Conservation (phyloP, 352 stramenopile species). For the Phytophthora fragariaefolia region DNA sequence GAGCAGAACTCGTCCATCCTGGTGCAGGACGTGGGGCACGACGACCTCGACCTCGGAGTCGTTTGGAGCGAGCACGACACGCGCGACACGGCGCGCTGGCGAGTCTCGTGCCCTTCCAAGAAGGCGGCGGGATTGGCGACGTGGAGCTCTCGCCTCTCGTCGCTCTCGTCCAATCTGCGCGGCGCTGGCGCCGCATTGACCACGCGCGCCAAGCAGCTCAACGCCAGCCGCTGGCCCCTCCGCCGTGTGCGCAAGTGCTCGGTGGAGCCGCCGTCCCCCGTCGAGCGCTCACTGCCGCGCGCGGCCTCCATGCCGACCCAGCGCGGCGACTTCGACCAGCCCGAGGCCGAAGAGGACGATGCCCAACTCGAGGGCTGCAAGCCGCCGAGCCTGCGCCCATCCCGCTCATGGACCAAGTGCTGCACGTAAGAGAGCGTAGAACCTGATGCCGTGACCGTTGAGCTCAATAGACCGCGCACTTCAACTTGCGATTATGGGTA, state of each 20-base stretch:
- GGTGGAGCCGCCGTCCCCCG: neutral
- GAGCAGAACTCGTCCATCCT: conserved; percentile 30
- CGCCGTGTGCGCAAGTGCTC: conserved; percentile 8
- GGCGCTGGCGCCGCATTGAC: conserved; percentile 12
- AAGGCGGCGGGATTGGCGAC: neutral
- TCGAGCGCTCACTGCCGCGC: conserved; percentile 4
- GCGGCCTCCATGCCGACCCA: conserved; percentile 18
- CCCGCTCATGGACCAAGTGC: conserved; percentile 9
- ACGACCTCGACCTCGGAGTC: conserved; percentile 15
- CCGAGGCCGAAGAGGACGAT: conserved; percentile 22
- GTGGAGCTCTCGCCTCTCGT: conserved; percentile 22
- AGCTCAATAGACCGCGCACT: conserved; percentile 7
- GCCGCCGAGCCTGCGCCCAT: conserved; percentile 1
- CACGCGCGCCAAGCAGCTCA: conserved; percentile 22
- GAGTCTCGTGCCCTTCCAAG: conserved; percentile 18
- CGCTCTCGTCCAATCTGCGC: conserved; percentile 24
- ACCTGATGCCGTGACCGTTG: no score
- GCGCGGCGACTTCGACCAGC: conserved; percentile 9
- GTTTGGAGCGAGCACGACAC: conserved; percentile 9
- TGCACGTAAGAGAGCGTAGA: conserved; percentile 3
- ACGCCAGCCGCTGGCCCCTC: conserved; percentile 3
- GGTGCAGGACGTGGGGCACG: conserved; percentile 17
- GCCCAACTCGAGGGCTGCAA: neutral
- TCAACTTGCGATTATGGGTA: conserved; percentile 24
- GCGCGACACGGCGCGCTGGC: neutral